Base-by-base conservation (phyloP, 768 basidiomycete genomes). In the Strobilomyces echinocephalus region DNA sequence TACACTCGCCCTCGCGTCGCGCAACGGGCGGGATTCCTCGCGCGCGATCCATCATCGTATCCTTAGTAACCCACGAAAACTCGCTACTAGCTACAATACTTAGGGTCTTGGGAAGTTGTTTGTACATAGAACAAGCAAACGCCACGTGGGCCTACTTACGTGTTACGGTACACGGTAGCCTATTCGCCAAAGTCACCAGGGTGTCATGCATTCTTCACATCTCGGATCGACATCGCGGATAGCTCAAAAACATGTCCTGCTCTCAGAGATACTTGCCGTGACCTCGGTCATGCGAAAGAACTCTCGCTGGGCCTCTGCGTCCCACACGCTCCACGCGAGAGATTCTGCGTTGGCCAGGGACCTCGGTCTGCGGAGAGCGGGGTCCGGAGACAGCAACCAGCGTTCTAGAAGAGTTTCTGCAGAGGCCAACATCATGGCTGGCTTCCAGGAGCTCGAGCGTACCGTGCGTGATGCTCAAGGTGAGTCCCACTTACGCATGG, bases 261-360 rank as follows among this genome's bases (percentile, higher is more conserved):
- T 89, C 56, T 87, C 93, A 40, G 94, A 98, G 76, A 88, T 97
- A 56, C 79, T 94, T 47, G 78, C 90, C 16, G 91, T 98, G 60
- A 97, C 93, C 34, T 88, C 91, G 2, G 80, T 84, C 18, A 98
- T 99, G 95, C 89, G 95, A 69, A 92, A 94, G 76, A 98, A 98
- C 73, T 93, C 95, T 43, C 83, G 97, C 41, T 97, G 95, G 95
- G 88, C 95, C 16, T 83, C 88, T 12, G 80, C 81, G 42, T 80
- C 30, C 26, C 81, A 84, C 63, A 80, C 80, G 24, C 76, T 82
- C 62, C 76, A 78, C 40, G 72, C 80, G 46, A 77, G 81, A 58
- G 87, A 87, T 63, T 80, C 84, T 18, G 79, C 82, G 2, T 72
- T 92, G 38, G 87, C 87, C 44, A 85, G 77, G 63, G 86, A 84